Evolutionary conservation across 176 grass and related monocot genomes (phyloP).

Genomic region (Eragrostis nindensis): DNA sequence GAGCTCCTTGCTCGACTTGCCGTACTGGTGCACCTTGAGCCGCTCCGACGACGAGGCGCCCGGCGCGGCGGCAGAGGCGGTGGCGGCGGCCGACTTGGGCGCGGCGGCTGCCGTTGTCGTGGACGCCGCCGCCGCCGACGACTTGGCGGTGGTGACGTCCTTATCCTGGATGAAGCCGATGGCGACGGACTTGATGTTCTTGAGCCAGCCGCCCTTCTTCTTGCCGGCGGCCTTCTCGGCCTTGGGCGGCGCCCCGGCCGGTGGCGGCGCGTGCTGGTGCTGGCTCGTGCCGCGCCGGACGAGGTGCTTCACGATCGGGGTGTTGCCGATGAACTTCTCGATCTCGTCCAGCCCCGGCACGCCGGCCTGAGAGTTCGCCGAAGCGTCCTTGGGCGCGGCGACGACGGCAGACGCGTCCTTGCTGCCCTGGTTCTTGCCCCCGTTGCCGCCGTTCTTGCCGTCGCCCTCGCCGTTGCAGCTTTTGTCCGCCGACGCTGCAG

Average conservation of each 20-base stretch:
- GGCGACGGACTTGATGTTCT: slow-evolving; percentile 87
- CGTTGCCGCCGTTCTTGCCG: background rate
- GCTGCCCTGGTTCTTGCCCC: slow-evolving; percentile 58
- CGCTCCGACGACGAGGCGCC: slow-evolving; percentile 40
- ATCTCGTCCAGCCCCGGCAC: slow-evolving; percentile 67
- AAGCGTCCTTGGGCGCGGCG: slow-evolving; percentile 46
- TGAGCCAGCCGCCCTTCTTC: slow-evolving; percentile 89
- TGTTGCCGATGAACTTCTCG: slow-evolving; percentile 82
- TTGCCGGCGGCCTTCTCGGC: slow-evolving; percentile 53
- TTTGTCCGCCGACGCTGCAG: slow-evolving; percentile 1
- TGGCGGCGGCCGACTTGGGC: background rate
- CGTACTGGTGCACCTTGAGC: slow-evolving; percentile 80
- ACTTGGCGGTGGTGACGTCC: slow-evolving; percentile 49
- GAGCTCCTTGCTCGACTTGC: slow-evolving; percentile 91
- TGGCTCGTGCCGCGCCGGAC: slow-evolving; percentile 62
- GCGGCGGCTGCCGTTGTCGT: background rate
- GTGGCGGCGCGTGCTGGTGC: background rate
- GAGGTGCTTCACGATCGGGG: slow-evolving; percentile 82
- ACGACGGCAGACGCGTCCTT: slow-evolving; percentile 61
- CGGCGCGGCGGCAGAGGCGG: background rate
- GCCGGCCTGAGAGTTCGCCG: slow-evolving; percentile 48
- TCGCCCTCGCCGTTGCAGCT: too few species aligned
- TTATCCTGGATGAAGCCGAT: slow-evolving; percentile 75
- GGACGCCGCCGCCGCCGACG: background rate
- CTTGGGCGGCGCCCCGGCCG: slow-evolving; percentile 33